Conservation (phyloP, 164 flowering plant genomes). For the Platanus orientalis region DNA sequence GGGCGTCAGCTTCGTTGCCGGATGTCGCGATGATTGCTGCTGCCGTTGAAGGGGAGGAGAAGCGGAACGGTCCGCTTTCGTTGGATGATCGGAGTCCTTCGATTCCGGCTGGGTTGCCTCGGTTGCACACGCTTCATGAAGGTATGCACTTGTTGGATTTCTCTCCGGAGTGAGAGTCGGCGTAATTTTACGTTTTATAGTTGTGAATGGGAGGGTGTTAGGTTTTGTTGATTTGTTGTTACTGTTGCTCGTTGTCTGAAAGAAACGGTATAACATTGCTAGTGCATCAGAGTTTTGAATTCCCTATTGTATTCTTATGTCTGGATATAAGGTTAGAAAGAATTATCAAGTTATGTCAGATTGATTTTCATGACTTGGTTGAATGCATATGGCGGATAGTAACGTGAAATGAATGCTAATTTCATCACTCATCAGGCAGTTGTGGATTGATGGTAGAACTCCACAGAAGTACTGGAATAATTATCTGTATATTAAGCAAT, state of each 20-base stretch:
- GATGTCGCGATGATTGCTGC: slow-evolving; percentile 36
- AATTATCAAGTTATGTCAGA: too few relatives aligned
- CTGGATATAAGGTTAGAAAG: neutral
- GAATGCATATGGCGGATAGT: too few relatives aligned
- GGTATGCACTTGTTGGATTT: slow-evolving; percentile 45
- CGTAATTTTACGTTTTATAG: neutral
- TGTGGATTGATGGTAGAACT: too few relatives aligned
- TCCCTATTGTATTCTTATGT: neutral
- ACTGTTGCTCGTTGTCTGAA: too few relatives aligned
- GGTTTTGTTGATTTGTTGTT: neutral
- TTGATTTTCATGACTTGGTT: too few relatives aligned
- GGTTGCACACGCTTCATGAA: slow-evolving; percentile 66
- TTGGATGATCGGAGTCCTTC: slow-evolving; percentile 29
- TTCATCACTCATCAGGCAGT: too few relatives aligned
- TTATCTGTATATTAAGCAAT: too few relatives aligned
- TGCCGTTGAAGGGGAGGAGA: slow-evolving; percentile 34
- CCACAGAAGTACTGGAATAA: too few relatives aligned
- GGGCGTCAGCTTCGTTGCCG: slow-evolving; percentile 40
- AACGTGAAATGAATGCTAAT: too few relatives aligned
- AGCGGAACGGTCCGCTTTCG: slow-evolving; percentile 36
- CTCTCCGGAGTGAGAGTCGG: slow-evolving; percentile 2
- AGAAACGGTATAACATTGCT: neutral
- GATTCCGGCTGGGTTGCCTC: slow-evolving; percentile 83
- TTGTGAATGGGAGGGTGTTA: neutral
- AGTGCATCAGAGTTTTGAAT: neutral